phyloP scores from a whole-genome alignment of 139 green algal species.

The Asterochloris sp. region DNA sequence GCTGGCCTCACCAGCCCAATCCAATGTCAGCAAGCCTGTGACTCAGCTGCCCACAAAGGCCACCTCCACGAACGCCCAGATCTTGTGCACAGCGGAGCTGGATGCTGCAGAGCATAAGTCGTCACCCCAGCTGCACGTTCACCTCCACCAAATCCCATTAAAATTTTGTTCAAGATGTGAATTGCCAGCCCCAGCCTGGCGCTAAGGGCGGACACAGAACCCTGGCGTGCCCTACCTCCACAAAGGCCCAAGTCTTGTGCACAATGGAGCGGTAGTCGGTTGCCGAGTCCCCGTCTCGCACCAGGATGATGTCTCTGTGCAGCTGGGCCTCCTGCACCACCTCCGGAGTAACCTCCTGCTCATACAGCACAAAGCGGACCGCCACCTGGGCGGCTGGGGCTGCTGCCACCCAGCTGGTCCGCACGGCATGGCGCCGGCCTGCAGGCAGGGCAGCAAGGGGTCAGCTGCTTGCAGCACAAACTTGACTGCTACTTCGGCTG shows the following conservation, averaged over 20 bases:
- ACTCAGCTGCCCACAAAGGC: no score
- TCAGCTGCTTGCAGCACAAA: not conserved
- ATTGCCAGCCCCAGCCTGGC: no score
- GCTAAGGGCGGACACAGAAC: no score
- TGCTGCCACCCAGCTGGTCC: conserved; percentile 17
- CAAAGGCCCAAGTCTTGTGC: conserved; percentile 22
- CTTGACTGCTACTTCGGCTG: no score
- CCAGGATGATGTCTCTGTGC: conserved; percentile 19
- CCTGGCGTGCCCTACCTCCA: not conserved
- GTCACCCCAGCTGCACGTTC: no score
- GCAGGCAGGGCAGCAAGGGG: not conserved
- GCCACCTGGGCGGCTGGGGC: conserved; percentile 2
- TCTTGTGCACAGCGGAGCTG: no score
- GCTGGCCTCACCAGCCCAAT: no score
- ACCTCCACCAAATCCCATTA: no score
- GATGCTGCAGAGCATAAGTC: no score
- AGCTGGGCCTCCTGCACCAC: conserved; percentile 3
- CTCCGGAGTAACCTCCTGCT: conserved; percentile 10
- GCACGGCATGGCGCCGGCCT: conserved; percentile 7
- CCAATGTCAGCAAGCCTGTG: no score
- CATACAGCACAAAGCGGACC: conserved; percentile 23
- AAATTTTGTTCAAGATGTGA: no score
- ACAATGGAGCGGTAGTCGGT: conserved; percentile 27
- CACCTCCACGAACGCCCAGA: no score
- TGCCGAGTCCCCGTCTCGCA: not conserved